Conservation (phyloP, 352 stramenopile genomes). For the Elongisporangium undulatum region DNA sequence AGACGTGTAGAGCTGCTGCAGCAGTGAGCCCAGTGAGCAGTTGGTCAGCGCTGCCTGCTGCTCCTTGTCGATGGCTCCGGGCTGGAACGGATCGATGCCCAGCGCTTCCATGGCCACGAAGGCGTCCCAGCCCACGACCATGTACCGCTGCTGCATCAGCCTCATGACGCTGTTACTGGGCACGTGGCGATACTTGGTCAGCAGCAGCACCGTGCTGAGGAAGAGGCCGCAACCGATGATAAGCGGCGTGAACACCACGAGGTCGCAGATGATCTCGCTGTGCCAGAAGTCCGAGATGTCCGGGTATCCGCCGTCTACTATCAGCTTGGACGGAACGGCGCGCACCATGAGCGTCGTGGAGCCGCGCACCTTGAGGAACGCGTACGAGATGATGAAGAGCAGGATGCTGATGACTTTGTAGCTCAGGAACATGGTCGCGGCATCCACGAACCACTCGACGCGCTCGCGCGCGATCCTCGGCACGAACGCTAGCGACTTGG, state of each 20-base stretch:
- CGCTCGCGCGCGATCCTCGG: slow-evolving; percentile 6
- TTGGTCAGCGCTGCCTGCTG: slow-evolving; percentile 11
- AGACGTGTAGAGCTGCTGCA: slow-evolving; percentile 35
- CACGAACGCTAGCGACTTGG: slow-evolving; percentile 81
- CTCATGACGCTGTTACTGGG: slow-evolving; percentile 23
- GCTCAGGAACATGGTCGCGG: slow-evolving; percentile 24
- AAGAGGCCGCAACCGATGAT: slow-evolving; percentile 12
- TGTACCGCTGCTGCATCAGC: slow-evolving; percentile 29
- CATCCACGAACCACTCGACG: slow-evolving; percentile 28
- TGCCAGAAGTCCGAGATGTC: slow-evolving; percentile 33
- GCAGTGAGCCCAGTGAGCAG: slow-evolving; percentile 27
- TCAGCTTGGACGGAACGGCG: slow-evolving; percentile 12
- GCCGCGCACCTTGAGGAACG: slow-evolving; percentile 16
- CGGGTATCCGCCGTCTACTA: slow-evolving; percentile 23
- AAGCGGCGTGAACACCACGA: slow-evolving; percentile 21
- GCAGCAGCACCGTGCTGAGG: slow-evolving; percentile 12
- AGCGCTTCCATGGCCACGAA: slow-evolving; percentile 28
- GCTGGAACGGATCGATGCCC: slow-evolving; percentile 30
- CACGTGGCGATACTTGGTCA: slow-evolving; percentile 21
- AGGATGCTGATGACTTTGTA: slow-evolving; percentile 46
- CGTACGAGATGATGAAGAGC: slow-evolving; percentile 20
- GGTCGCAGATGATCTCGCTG: slow-evolving; percentile 40
- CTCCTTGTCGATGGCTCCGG: slow-evolving; percentile 12
- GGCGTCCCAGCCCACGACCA: slow-evolving; percentile 39
- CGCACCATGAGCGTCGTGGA: slow-evolving; percentile 28